phyloP scores from a whole-genome alignment of 345 rosid genomes.

The Aquilaria yunnanensis region DNA sequence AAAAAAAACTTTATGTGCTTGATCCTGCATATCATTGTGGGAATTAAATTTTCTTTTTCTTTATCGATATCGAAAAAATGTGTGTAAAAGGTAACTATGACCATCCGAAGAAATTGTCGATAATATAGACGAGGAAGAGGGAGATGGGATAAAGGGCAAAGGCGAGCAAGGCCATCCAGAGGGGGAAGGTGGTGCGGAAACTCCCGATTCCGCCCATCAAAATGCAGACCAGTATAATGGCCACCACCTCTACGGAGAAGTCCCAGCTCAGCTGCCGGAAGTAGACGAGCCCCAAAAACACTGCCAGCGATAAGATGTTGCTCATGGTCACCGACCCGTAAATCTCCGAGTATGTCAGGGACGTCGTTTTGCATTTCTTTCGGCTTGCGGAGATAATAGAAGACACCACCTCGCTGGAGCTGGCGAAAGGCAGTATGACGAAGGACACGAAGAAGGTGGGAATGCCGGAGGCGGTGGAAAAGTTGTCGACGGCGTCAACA shows the following conservation, averaged over 20 bases:
- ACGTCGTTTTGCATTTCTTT: conserved; percentile 28
- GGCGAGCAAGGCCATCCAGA: conserved; percentile 39
- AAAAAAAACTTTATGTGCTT: no score
- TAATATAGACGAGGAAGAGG: conserved; percentile 35
- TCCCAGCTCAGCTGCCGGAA: conserved; percentile 40
- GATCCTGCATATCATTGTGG: no score
- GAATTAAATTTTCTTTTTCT: no score
- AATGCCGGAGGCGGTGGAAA: conserved; percentile 34
- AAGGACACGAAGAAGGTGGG: conserved; percentile 43
- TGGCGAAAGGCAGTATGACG: conserved; percentile 29
- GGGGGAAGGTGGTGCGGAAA: conserved; percentile 42
- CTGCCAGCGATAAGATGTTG: conserved; percentile 5
- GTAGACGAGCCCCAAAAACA: conserved; percentile 37
- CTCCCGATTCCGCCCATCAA: conserved; percentile 37
- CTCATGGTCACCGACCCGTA: conserved; percentile 51
- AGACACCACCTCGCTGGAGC: conserved; percentile 37
- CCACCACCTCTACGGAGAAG: conserved; percentile 42
- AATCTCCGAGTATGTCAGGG: conserved; percentile 39
- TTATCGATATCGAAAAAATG: no score
- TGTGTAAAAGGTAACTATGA: conserved; percentile 12
- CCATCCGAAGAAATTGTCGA: conserved; percentile 43
- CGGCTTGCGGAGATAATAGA: conserved; percentile 28
- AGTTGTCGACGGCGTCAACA: conserved; percentile 34
- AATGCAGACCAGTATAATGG: conserved; percentile 35
- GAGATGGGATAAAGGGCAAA: conserved; percentile 44